phyloP scores from a whole-genome alignment of 495 filamentous ascomycete species.

The Neurospora tetrasperma region DNA sequence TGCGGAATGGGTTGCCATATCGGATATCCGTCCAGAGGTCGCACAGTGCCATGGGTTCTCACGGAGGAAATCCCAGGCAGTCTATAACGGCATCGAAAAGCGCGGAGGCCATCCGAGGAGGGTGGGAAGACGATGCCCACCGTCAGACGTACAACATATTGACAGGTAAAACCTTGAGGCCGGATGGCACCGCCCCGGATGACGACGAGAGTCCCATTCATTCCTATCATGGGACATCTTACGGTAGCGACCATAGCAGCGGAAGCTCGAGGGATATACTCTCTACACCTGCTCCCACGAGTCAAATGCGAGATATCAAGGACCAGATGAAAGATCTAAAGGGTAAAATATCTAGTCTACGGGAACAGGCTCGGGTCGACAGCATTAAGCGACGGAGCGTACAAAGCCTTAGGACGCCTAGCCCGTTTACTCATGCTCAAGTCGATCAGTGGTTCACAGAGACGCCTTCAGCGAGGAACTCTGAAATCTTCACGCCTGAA shows the following conservation, averaged over 20 bases:
- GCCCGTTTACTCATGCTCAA: conserved; percentile 67
- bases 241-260: conserved; percentile 11
- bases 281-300: conserved; percentile 45
- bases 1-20: conserved; percentile 27
- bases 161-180: neutral
- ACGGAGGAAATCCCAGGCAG: conserved; percentile 36
- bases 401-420: conserved; percentile 73
- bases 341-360: conserved; percentile 77
- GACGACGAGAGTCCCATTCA: conserved; percentile 6
- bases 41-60: conserved; percentile 39
- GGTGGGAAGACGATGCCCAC: conserved; percentile 8
- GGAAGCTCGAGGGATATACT: conserved; percentile 23
- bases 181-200: conserved; percentile 6
- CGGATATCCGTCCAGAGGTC: conserved; percentile 28
- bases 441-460: conserved; percentile 62
- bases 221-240: conserved; percentile 1
- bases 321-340: conserved; percentile 92
- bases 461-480: conserved; percentile 21
- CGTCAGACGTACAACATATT: conserved; percentile 12
- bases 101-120: conserved; percentile 24
- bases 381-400: conserved; percentile 72
- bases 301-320: conserved; percentile 72
- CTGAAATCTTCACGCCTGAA: conserved; percentile 8
- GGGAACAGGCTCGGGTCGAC: conserved; percentile 75
- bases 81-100: conserved; percentile 28